Percentiles rank a stretch among this genome's conserved stretches.
phyloP scores from a whole-genome alignment of 1,284 basidiomycete species.

The Cutaneotrichosporon cavernicola region DNA sequence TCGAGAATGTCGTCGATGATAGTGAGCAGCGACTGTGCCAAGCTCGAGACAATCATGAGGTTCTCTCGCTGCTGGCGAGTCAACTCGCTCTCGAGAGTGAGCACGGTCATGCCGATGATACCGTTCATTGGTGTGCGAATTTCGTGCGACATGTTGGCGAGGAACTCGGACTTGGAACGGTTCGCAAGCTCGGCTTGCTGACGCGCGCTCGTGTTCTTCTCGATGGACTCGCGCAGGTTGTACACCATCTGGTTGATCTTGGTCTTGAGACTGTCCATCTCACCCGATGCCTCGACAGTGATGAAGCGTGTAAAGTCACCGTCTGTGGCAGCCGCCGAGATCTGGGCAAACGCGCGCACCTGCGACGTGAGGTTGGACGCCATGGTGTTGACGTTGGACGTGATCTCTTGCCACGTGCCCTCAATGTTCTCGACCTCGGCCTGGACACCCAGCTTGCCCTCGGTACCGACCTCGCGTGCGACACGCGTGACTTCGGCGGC shows the following conservation, averaged over 20 bases:
- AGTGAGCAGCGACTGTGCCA: slow-evolving; percentile 87
- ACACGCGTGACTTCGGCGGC: slow-evolving; percentile 94
- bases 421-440: slow-evolving; percentile 96
- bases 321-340: slow-evolving; percentile 96
- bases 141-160: slow-evolving; percentile 97
- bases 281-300: slow-evolving; percentile 96
- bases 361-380: slow-evolving; percentile 93
- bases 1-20: slow-evolving; percentile 99
- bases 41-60: slow-evolving; percentile 88
- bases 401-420: slow-evolving; percentile 98
- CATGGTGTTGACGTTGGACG: slow-evolving; percentile 91
- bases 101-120: slow-evolving; percentile 92
- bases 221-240: slow-evolving; percentile 92
- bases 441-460: slow-evolving; percentile 95
- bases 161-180: slow-evolving; percentile 94
- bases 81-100: slow-evolving; percentile 69
- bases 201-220: slow-evolving; percentile 97
- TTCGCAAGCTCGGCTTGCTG: slow-evolving; percentile 97
- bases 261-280: slow-evolving; percentile 99
- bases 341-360: slow-evolving; percentile 98
- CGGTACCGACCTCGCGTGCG: slow-evolving; percentile 89
- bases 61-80: slow-evolving; percentile 95
- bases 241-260: slow-evolving; percentile 92
- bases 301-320: slow-evolving; percentile 99
- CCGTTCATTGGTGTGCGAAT: slow-evolving; percentile 99